These are phyloP conservation scores for Neonectria coccinea DNA, from an alignment of 2,329 filamentous ascomycete genomes.

Conservation along the genomic window DNA sequence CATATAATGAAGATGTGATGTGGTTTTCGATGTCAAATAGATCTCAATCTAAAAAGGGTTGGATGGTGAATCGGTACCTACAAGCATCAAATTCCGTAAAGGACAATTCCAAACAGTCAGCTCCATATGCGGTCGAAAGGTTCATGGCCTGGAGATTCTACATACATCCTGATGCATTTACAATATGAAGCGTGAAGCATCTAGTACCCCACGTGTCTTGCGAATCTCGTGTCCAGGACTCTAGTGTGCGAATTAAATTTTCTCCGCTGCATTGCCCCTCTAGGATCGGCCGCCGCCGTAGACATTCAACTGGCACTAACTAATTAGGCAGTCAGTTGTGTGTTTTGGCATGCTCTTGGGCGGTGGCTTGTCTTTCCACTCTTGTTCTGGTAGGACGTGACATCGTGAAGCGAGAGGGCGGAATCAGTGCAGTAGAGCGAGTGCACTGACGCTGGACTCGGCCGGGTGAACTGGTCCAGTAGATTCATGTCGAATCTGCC, in stretches of 20 bases:
- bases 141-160: too few species aligned
- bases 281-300: conserved; percentile 2
- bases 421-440: background rate
- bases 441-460: background rate
- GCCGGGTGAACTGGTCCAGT: conserved; percentile 1
- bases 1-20: too few species aligned
- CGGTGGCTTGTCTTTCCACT: background rate
- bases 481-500: conserved; percentile 27
- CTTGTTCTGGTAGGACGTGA: background rate
- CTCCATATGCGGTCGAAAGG: too few species aligned
- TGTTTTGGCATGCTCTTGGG: background rate
- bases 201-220: conserved; percentile 7
- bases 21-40: background rate
- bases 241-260: background rate
- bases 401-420: background rate
- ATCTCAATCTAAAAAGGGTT: background rate
- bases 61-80: too few species aligned
- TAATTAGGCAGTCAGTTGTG: background rate
- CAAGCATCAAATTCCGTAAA: background rate
- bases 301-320: background rate
- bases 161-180: background rate
- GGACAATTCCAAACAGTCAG: background rate
- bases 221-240: background rate
- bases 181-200: background rate
- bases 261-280: background rate